Evolutionary conservation across 192 early-diverging fungal genomes (phyloP).

Genomic region (Neocallimastix lanati): DNA sequence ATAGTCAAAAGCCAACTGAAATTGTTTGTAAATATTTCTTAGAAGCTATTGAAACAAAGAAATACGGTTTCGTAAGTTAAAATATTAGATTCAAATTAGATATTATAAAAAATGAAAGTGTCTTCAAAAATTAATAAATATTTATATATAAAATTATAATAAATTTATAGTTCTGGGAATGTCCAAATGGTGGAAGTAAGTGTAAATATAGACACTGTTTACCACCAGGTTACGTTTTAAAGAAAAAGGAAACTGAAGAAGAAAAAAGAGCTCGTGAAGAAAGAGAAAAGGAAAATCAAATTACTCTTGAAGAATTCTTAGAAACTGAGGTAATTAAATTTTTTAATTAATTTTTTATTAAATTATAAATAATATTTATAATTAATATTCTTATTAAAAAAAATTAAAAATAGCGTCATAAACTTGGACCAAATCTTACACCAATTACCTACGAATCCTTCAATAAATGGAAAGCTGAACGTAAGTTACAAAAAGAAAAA

Average conservation of each 20-base stretch:
- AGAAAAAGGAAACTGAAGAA: slow-evolving; percentile 62
- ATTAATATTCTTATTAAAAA: too few relatives aligned
- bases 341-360: too few relatives aligned
- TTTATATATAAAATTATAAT: too few relatives aligned
- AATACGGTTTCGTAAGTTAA: slow-evolving; percentile 51
- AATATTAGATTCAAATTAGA: too few relatives aligned
- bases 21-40: slow-evolving; percentile 98
- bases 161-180: slow-evolving; percentile 99
- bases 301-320: slow-evolving; percentile 92
- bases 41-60: slow-evolving; percentile 83
- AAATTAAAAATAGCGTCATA: slow-evolving; percentile 51
- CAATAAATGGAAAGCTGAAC: slow-evolving; percentile 78
- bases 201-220: slow-evolving; percentile 96
- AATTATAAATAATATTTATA: too few relatives aligned
- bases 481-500: slow-evolving; percentile 46
- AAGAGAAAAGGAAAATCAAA: slow-evolving; percentile 55
- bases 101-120: too few relatives aligned
- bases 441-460: slow-evolving; percentile 90
- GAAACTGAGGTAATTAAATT: slow-evolving; percentile 68
- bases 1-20: slow-evolving; percentile 70
- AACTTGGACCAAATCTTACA: slow-evolving; percentile 74
- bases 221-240: slow-evolving; percentile 88
- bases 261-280: slow-evolving; percentile 49
- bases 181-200: slow-evolving; percentile 79
- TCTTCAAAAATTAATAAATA: too few relatives aligned